Percentiles rank a stretch among this genome's conserved stretches.
Conservation (phyloP, 257 asterid genomes). For the Paulownia fortunei region DNA sequence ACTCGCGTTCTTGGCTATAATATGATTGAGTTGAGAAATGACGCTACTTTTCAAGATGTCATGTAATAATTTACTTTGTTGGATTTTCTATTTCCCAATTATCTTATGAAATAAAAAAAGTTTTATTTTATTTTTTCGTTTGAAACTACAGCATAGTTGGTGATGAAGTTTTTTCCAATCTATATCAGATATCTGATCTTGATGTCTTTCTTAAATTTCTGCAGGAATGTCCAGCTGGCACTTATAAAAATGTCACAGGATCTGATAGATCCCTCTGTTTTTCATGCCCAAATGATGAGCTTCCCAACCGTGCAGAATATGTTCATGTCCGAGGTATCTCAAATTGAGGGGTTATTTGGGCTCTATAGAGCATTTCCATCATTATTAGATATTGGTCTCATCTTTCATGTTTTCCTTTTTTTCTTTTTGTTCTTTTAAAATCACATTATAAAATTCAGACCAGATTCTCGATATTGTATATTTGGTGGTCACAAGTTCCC, state of each 20-base stretch:
- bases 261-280: slow-evolving; percentile 81
- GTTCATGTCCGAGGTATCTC: slow-evolving; percentile 77
- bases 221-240: slow-evolving; percentile 96
- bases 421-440: no score
- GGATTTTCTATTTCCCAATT: slow-evolving; percentile 1
- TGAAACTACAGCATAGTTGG: slow-evolving; percentile 13
- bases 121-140: neutral
- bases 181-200: slow-evolving; percentile 2
- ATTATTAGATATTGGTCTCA: slow-evolving; percentile 5
- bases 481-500: slow-evolving; percentile 16
- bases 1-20: neutral
- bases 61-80: neutral
- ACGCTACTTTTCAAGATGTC: slow-evolving; percentile 25
- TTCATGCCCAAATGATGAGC: slow-evolving; percentile 77
- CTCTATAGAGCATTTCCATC: slow-evolving; percentile 7
- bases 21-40: slow-evolving; percentile 17
- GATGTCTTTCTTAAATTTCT: slow-evolving; percentile 32
- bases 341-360: slow-evolving; percentile 24
- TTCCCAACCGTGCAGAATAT: slow-evolving; percentile 89
- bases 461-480: slow-evolving; percentile 8
- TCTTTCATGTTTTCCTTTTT: slow-evolving; percentile 10
- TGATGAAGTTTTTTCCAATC: slow-evolving; percentile 23
- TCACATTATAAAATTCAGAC: neutral
- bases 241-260: slow-evolving; percentile 90
- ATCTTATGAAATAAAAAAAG: neutral